A percentile compares a stretch with the other conserved stretches of the same genome.
phyloP scores from a whole-genome alignment of 2,329 filamentous ascomycete species.

The Orbilia oligospora region DNA sequence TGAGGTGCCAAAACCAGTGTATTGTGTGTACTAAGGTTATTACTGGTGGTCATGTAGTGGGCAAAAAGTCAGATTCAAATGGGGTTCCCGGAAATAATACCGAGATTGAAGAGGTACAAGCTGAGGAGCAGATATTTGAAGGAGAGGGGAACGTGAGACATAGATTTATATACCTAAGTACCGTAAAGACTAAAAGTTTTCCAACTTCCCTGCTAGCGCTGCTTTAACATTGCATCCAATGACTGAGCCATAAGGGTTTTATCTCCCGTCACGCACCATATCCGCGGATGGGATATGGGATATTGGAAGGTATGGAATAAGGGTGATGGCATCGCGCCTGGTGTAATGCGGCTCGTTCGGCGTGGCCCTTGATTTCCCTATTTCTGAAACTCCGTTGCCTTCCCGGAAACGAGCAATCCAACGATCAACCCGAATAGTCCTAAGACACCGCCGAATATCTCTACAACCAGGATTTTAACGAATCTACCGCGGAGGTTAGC shows the following conservation, averaged over 20 bases:
- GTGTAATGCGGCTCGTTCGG: background rate
- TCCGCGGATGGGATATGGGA: background rate
- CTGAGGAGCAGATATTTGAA: background rate
- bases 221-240: background rate
- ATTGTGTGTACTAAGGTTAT: background rate
- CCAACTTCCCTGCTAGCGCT: background rate
- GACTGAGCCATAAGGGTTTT: background rate
- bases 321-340: background rate
- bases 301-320: background rate
- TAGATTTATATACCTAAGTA: background rate
- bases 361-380: background rate
- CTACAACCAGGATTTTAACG: conserved; percentile 98
- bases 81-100: background rate
- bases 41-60: background rate
- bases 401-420: conserved; percentile 87
- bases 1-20: background rate
- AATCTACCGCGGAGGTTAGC: conserved; percentile 74
- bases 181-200: background rate
- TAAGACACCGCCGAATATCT: conserved; percentile 98
- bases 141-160: background rate
- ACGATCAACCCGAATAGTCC: conserved; percentile 97
- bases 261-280: conserved; percentile 3
- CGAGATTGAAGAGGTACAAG: background rate
- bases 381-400: conserved; percentile 79
- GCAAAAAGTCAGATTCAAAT: background rate